Conservation (phyloP, 2,329 filamentous ascomycete genomes). For the Cladosporium phlei region DNA sequence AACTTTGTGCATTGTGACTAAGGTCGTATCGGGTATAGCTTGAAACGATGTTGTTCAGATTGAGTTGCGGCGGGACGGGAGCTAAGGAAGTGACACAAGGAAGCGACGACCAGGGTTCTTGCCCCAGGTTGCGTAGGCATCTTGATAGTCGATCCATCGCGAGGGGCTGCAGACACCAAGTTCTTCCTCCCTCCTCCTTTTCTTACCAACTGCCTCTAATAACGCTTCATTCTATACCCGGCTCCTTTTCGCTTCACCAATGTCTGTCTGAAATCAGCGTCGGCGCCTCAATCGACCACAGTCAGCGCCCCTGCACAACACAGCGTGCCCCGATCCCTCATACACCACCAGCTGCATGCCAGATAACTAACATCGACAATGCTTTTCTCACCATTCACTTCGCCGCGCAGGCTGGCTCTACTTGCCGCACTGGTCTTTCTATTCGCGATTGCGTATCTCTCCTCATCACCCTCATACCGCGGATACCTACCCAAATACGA, state of each 20-base stretch:
- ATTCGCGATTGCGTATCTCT: slow-evolving; percentile 21
- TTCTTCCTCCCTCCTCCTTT: too few species aligned
- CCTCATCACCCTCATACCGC: slow-evolving; percentile 21
- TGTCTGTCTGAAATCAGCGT: too few species aligned
- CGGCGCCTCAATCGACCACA: neutral
- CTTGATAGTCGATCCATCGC: too few species aligned
- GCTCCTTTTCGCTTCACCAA: too few species aligned
- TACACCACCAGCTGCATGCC: too few species aligned
- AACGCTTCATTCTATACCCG: too few species aligned
- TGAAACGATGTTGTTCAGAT: neutral
- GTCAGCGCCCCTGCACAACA: neutral
- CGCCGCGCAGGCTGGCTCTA: slow-evolving; percentile 36
- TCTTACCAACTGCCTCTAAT: too few species aligned
- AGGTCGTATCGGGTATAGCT: neutral
- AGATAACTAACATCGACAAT: too few species aligned
- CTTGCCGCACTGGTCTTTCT: slow-evolving; percentile 34
- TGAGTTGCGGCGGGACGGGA: neutral
- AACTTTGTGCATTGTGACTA: neutral
- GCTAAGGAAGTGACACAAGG: neutral
- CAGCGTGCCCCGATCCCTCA: too few species aligned
- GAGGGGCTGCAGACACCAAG: too few species aligned
- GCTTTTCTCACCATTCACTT: slow-evolving; percentile 26
- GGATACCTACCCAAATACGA: slow-evolving; percentile 22
- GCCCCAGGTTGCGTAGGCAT: too few species aligned
- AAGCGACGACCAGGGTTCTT: neutral